Conservation (phyloP, 768 basidiomycete genomes). For the Lanmaoa rubissima region DNA sequence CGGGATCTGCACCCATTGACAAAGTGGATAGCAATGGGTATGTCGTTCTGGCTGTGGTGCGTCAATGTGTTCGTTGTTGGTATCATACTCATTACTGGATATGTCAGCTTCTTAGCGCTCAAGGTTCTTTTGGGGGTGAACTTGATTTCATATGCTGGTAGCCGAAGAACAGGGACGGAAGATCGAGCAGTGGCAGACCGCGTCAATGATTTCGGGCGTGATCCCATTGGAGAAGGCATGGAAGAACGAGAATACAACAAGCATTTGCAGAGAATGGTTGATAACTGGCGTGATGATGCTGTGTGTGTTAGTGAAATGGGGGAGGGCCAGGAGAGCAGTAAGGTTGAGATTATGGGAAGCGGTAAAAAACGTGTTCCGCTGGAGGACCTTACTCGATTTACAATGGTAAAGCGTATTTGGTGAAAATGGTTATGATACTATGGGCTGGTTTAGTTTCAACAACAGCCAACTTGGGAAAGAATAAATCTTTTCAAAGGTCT, state of each 20-base stretch:
- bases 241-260: slow-evolving; percentile 89
- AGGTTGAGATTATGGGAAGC: slow-evolving; percentile 25
- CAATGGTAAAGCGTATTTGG: slow-evolving; percentile 95
- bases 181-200: slow-evolving; percentile 68
- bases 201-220: slow-evolving; percentile 85
- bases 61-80: slow-evolving; percentile 33
- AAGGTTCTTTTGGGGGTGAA: slow-evolving; percentile 93
- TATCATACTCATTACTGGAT: not conserved
- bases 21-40: slow-evolving; percentile 64
- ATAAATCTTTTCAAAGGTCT: too few species aligned
- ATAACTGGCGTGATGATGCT: slow-evolving; percentile 68
- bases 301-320: slow-evolving; percentile 69
- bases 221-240: slow-evolving; percentile 86
- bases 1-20: slow-evolving; percentile 45
- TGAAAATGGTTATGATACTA: slow-evolving; percentile 18
- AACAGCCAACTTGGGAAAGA: too few species aligned
- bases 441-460: too few species aligned
- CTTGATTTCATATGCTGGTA: slow-evolving; percentile 78
- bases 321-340: slow-evolving; percentile 37
- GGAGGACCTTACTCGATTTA: slow-evolving; percentile 90
- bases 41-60: slow-evolving; percentile 85
- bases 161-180: slow-evolving; percentile 75
- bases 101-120: slow-evolving; percentile 70
- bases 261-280: slow-evolving; percentile 70
- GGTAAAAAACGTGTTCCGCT: slow-evolving; percentile 59